Percentiles rank a stretch among this genome's conserved stretches.
These are phyloP conservation scores for Galerina sulciceps DNA, from an alignment of 768 basidiomycete species.

Conservation along the genomic window DNA sequence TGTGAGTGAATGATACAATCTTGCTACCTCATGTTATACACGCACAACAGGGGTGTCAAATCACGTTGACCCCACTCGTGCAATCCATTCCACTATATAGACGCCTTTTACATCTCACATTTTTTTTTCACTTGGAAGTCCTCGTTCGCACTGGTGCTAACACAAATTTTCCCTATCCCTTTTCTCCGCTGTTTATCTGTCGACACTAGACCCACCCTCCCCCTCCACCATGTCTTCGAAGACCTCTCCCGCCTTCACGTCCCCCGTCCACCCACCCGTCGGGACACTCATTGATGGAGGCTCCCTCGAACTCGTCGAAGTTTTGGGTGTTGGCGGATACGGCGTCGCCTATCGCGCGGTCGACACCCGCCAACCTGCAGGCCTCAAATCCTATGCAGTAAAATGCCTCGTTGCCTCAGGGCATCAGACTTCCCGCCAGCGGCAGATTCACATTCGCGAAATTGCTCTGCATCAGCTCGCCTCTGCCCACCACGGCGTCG, in stretches of 20 bases:
- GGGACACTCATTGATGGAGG: slow-evolving; percentile 90
- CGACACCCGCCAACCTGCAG: slow-evolving; percentile 55
- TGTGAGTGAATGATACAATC: slow-evolving; percentile 46
- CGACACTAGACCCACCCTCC: slow-evolving; percentile 18
- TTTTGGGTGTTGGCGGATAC: slow-evolving; percentile 94
- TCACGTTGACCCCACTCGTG: slow-evolving; percentile 39
- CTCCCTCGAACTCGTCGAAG: slow-evolving; percentile 83
- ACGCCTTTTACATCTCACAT: slow-evolving; percentile 22
- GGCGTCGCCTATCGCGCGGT: slow-evolving; percentile 94
- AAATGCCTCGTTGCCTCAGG: slow-evolving; percentile 82
- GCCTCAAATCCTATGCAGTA: slow-evolving; percentile 78
- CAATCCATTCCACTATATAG: slow-evolving; percentile 25
- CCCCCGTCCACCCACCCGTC: slow-evolving; percentile 60
- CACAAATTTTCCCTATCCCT: slow-evolving; percentile 29
- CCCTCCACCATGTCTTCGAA: slow-evolving; percentile 38
- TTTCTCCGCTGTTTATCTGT: slow-evolving; percentile 20
- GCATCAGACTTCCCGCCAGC: slow-evolving; percentile 58
- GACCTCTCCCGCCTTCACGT: slow-evolving; percentile 37
- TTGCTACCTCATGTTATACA: slow-evolving; percentile 81
- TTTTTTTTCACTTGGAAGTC: slow-evolving; percentile 45
- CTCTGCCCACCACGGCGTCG: slow-evolving; percentile 82
- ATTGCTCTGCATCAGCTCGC: slow-evolving; percentile 85
- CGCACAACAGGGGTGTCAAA: slow-evolving; percentile 54
- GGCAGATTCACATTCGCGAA: slow-evolving; percentile 89
- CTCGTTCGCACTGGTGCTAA: slow-evolving; percentile 52